These are phyloP conservation scores for Globisporangium recalcitrans DNA, from an alignment of 352 stramenopile species.

Conservation along the genomic window DNA sequence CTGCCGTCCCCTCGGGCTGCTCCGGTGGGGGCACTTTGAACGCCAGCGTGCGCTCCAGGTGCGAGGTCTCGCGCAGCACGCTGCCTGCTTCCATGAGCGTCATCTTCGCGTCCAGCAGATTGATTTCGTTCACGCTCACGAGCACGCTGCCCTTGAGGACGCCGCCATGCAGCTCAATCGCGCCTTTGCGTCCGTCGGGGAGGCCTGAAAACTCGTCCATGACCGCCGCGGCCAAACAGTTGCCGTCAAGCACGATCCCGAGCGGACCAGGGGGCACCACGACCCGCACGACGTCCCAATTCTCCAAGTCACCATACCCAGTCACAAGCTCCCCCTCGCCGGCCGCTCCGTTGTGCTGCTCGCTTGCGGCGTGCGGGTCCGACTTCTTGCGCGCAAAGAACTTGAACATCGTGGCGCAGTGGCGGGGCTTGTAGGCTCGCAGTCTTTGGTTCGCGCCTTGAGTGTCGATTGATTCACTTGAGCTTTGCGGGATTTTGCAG, in stretches of 20 bases:
- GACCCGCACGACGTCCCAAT: constrained; percentile 39
- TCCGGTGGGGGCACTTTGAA: constrained; percentile 36
- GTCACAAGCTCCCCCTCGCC: not conserved
- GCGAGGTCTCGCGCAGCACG: constrained; percentile 47
- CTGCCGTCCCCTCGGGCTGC: not conserved
- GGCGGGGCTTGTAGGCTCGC: not conserved
- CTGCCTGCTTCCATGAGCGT: constrained; percentile 36
- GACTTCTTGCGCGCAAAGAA: constrained; percentile 8
- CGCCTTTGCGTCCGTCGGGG: constrained; percentile 26
- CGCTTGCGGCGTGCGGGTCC: not conserved
- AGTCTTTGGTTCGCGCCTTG: not conserved
- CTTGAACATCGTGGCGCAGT: constrained; percentile 5
- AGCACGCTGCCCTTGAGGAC: constrained; percentile 45
- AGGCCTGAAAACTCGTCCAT: constrained; percentile 51
- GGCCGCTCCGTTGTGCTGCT: not conserved
- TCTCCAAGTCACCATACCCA: not conserved
- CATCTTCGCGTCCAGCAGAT: constrained; percentile 36
- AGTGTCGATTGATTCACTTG: not conserved
- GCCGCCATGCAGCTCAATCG: constrained; percentile 40
- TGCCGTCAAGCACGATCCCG: constrained; percentile 54
- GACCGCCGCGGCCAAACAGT: constrained; percentile 31
- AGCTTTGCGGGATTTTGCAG: not conserved
- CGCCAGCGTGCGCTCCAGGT: constrained; percentile 29
- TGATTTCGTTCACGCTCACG: constrained; percentile 51
- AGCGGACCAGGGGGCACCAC: constrained; percentile 43